Base-by-base conservation (phyloP, 345 rosid genomes). In the Eucalyptus cloeziana region DNA sequence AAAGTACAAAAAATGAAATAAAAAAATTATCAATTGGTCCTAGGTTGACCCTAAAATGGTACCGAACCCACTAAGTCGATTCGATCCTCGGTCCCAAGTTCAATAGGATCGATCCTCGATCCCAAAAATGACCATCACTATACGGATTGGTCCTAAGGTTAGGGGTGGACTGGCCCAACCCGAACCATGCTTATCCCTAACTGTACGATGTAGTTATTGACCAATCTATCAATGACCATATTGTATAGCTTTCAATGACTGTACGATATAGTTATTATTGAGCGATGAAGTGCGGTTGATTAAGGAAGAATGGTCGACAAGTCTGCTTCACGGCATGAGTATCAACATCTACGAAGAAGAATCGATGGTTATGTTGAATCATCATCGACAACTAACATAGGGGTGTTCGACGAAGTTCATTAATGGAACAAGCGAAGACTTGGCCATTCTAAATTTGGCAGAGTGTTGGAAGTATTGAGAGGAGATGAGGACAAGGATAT, bases 21-120 rank as follows among this genome's bases (percentile, higher is more conserved):
- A 51, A 51, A 51, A 17, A 51, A 51, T 51, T 51, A 51, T 51
- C 56, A 51, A 51, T 51, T 51, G 2, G 22, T 17, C 22, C 1
- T 51, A 17, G 8, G 54, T 51, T 51, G 54, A 51, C 52, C 52
- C 16, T 15, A 50, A 1, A 50, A 50, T 15, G 19, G 0, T 21
- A 51, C 1, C 9, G 2, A 51, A 51, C 22, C 9, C 1, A 51
- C 8, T 51, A 1, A 9, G 0, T 51, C 0, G 4, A 51, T 51
- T 0, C 0, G 9, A 51, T 51, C 22, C 4, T 51, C 2, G 4
- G 0, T 51, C 56, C 2, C 4, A 51, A 51, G 1, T 22, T 51
- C 22, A 0, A 51, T 51, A 51, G 2, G 2, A 1, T 51, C 2
- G 9, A 8, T 51, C 1, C 1, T 51, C 2, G 0, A 51, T 51